Evolutionary conservation across 352 stramenopile genomes (phyloP).

Genomic region (Pythium vanterpoolii): DNA sequence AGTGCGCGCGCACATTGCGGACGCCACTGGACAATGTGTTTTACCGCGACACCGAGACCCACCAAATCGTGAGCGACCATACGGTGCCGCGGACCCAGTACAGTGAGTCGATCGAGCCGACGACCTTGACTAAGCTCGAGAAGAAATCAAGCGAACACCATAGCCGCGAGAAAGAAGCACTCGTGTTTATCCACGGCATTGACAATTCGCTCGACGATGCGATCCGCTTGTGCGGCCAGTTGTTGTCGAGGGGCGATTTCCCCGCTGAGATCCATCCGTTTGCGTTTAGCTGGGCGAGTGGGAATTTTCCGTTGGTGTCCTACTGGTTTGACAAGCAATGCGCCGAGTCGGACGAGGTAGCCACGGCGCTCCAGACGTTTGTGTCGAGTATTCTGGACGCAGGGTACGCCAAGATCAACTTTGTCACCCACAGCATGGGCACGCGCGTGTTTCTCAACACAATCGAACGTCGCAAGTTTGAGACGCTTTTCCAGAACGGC

Average conservation of each 20-base stretch:
- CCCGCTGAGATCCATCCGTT: conserved; percentile 63
- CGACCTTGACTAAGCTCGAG: not conserved
- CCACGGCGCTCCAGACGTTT: conserved; percentile 38
- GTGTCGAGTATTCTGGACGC: conserved; percentile 59
- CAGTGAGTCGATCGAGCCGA: not conserved
- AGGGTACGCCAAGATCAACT: conserved; percentile 58
- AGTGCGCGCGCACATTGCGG: conserved; percentile 39
- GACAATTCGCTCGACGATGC: conserved; percentile 65
- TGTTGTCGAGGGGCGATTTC: conserved; percentile 58
- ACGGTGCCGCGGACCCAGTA: not conserved
- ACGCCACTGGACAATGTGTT: conserved; percentile 12
- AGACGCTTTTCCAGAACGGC: conserved; percentile 44
- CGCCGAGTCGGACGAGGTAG: conserved; percentile 12
- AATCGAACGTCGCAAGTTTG: conserved; percentile 39
- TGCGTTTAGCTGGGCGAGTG: conserved; percentile 70
- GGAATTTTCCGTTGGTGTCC: conserved; percentile 12
- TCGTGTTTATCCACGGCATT: conserved; percentile 66
- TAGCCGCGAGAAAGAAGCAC: conserved; percentile 30
- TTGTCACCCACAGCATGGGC: conserved; percentile 68
- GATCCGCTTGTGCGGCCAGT: conserved; percentile 51
- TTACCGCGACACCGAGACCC: conserved; percentile 5
- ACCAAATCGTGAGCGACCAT: conserved; percentile 6
- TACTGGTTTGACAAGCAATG: conserved; percentile 8
- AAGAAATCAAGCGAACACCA: not conserved
- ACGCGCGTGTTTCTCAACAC: conserved; percentile 54